Evolutionary conservation across 208 protist genomes (phyloP), one percentile per base, ranked within the genome.

Genomic region (Tetramitus jugosus): DNA sequence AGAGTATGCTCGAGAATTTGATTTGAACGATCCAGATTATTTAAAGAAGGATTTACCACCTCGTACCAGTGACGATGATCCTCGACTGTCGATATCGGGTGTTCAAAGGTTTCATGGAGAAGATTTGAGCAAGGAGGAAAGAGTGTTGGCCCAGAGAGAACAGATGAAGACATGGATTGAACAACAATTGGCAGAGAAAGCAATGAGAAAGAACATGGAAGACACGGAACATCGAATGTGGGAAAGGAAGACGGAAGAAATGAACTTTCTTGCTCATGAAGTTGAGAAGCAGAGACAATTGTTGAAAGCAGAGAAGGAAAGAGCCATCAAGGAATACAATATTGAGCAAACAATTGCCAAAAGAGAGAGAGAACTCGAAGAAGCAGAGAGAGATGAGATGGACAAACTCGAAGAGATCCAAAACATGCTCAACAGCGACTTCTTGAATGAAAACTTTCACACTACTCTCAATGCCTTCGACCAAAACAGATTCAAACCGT

Each of bases 21-120:
- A 96, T 81, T 86, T 96, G 49, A 94, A 94, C 78, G 90, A 96
- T 84, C 88, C 89, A 14, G 72, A 87, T 60, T 85, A 82, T 43
- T 88, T 87, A 67, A 75, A 81, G 33, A 93, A 91, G 80, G 91
- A 94, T 39, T 77, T 94, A 40, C 92, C 92, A 17, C 85, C 88
- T 20, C 89, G 91, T 74, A 86, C 95, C 40, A 82, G 87, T 56
- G 91, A 94, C 82, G 84, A 93, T 69, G 93, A 96, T 83, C 90
- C 91, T 0, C 88, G 91, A 60, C 92, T 86, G 79, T 89, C 89
- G 31, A 78, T 87, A 37, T 87, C 90, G 33, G 90, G 86, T 29
- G 67, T 93, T 60, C 92, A 96, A 82, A 91, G 90, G 78, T 93
- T 96, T 77, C 87, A 93, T 62, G 93, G 93, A 37, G 93, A 96